phyloP scores from a whole-genome alignment of 495 filamentous ascomycete species.

The Tuber calosporum region DNA sequence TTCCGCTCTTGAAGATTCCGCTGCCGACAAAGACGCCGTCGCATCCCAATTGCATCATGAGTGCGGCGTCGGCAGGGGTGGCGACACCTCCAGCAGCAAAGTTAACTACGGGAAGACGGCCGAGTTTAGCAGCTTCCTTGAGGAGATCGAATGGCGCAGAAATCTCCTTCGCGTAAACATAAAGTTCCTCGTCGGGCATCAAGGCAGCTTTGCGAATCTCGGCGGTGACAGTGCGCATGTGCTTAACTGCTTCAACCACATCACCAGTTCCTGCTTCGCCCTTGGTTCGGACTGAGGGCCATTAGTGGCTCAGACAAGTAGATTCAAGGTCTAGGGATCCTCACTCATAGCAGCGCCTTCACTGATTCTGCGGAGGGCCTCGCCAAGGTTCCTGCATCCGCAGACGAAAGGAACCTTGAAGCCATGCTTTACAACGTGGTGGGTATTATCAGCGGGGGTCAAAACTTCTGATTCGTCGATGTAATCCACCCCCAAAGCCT shows the following conservation, averaged over 20 bases:
- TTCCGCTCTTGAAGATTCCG: constrained; percentile 93
- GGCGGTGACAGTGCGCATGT: constrained; percentile 82
- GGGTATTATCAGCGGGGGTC: constrained; percentile 80
- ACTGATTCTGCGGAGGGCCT: constrained; percentile 82
- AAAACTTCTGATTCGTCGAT: constrained; percentile 97
- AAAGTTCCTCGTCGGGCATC: constrained; percentile 60
- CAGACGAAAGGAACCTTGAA: constrained; percentile 92
- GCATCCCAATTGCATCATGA: constrained; percentile 99
- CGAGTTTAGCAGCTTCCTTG: constrained; percentile 76
- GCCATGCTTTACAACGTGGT: constrained; percentile 82
- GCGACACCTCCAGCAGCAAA: constrained; percentile 97
- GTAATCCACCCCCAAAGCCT: constrained; percentile 91
- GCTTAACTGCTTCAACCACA: constrained; percentile 90
- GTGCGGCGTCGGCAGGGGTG: constrained; percentile 89
- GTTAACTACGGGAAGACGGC: constrained; percentile 90
- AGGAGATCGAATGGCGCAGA: constrained; percentile 68
- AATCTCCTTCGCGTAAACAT: constrained; percentile 72
- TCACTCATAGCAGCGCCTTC: constrained; percentile 90
- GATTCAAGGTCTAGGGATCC: background rate
- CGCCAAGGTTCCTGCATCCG: constrained; percentile 89
- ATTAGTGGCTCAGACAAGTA: background rate
- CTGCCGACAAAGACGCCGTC: constrained; percentile 96
- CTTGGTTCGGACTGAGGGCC: constrained; percentile 67
- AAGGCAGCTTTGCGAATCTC: constrained; percentile 71
- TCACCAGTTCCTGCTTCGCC: constrained; percentile 98